phyloP scores from a whole-genome alignment of 2,329 filamentous ascomycete genomes.

The Claviceps africana region DNA sequence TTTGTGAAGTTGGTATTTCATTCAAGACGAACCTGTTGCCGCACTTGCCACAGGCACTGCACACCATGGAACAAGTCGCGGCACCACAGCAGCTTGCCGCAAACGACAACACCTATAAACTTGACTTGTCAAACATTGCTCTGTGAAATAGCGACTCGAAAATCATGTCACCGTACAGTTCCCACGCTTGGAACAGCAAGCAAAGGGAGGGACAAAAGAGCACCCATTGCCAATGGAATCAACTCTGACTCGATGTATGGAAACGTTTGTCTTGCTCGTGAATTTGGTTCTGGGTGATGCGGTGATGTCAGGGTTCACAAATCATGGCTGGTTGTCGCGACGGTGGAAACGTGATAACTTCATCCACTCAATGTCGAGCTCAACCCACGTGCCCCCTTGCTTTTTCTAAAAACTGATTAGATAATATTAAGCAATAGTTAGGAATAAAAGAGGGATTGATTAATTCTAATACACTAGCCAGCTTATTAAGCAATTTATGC shows the following conservation, averaged over 20 bases:
- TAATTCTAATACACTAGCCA: no score
- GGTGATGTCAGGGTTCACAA: no score
- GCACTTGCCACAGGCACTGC: constrained; percentile 90
- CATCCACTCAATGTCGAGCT: no score
- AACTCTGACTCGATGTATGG: not conserved
- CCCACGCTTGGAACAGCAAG: constrained; percentile 75
- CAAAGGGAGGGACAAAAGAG: constrained; percentile 76
- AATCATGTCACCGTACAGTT: constrained; percentile 49
- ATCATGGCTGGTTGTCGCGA: no score
- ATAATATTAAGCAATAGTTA: no score
- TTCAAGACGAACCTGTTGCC: constrained; percentile 59
- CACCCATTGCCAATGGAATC: constrained; percentile 53
- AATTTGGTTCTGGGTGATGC: not conserved
- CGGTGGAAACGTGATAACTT: no score
- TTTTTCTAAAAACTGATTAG: no score
- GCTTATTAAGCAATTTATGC: no score
- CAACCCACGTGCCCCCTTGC: no score
- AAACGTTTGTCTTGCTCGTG: not conserved
- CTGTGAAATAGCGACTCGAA: not conserved
- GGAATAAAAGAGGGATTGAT: no score
- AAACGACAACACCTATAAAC: constrained; percentile 53
- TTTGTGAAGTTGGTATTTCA: not conserved
- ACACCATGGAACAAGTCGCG: constrained; percentile 90
- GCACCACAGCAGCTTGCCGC: constrained; percentile 90
- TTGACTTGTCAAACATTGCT: constrained; percentile 3